A percentile compares a stretch with the other conserved stretches of the same genome.
These are phyloP conservation scores for Raffaelea arxii DNA, from an alignment of 2,329 filamentous ascomycete species.

Conservation along the genomic window DNA sequence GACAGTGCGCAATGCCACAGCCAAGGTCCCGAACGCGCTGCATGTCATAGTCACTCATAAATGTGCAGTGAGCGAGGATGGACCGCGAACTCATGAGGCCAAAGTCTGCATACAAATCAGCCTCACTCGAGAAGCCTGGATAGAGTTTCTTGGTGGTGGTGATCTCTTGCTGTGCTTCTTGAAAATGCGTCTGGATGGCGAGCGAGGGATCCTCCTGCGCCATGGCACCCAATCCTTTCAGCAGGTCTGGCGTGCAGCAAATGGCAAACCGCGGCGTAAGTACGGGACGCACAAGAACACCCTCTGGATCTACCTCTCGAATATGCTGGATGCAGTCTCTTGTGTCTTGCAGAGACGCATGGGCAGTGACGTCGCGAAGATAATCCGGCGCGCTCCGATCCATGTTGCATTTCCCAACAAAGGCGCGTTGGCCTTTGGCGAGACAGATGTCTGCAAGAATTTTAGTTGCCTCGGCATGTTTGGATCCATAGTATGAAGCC, in stretches of 20 bases:
- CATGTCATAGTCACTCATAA: conserved; percentile 48
- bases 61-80: conserved; percentile 59
- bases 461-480: conserved; percentile 45
- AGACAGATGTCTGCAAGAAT: conserved; percentile 46
- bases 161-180: conserved; percentile 54
- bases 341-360: conserved; percentile 40
- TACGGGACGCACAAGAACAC: conserved; percentile 35
- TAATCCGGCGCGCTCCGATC: conserved; percentile 45
- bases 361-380: conserved; percentile 21
- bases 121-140: conserved; percentile 45
- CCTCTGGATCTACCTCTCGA: conserved; percentile 30
- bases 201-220: conserved; percentile 34
- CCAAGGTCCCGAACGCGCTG: conserved; percentile 30
- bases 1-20: conserved; percentile 56
- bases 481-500: conserved; percentile 49
- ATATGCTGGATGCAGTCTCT: conserved; percentile 38
- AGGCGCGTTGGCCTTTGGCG: conserved; percentile 44
- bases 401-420: conserved; percentile 56
- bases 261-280: conserved; percentile 54
- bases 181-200: conserved; percentile 58
- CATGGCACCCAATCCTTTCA: conserved; percentile 45
- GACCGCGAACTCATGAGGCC: conserved; percentile 43
- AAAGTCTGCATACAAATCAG: conserved; percentile 47
- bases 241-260: conserved; percentile 43
- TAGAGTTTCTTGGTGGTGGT: conserved; percentile 44